A percentile compares a stretch with the other conserved stretches of the same genome.
phyloP scores from a whole-genome alignment of 2,329 filamentous ascomycete species.

The Ophiobolus disseminans region DNA sequence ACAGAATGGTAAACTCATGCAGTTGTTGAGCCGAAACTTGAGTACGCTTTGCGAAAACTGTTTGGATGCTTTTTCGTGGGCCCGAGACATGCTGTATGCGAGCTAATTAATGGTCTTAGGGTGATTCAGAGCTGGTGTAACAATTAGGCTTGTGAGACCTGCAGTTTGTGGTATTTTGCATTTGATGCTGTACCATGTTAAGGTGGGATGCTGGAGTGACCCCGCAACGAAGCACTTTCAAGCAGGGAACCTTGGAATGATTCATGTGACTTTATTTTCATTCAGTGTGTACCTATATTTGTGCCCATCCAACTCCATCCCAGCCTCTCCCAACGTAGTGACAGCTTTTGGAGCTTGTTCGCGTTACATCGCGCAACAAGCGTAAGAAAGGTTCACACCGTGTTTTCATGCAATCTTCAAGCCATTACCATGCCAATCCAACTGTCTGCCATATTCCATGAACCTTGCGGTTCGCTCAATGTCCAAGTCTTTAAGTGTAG shows the following conservation, averaged over 20 bases:
- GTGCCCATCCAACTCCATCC: neutral
- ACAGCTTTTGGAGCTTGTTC: neutral
- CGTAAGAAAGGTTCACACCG: conserved; percentile 3
- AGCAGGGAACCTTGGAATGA: no score
- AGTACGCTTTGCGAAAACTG: no score
- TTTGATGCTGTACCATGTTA: neutral
- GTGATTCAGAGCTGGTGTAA: neutral
- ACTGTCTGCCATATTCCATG: conserved; percentile 9
- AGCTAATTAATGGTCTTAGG: neutral
- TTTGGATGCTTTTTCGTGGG: no score
- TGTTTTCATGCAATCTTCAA: conserved; percentile 15
- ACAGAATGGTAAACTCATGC: neutral
- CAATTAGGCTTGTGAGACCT: neutral
- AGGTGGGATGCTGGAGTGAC: neutral
- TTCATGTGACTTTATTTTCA: no score
- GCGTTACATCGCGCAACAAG: conserved; percentile 2
- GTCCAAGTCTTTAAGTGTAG: conserved; percentile 28
- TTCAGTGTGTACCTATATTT: conserved; percentile 3
- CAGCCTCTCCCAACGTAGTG: neutral
- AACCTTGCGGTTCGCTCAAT: conserved; percentile 30
- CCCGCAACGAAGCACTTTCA: no score
- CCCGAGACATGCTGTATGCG: neutral
- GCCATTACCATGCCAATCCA: conserved; percentile 12
- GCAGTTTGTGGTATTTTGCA: neutral
- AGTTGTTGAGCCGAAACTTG: neutral